These are phyloP conservation scores for Dothiorella sarmentorum DNA, from an alignment of 2,329 filamentous ascomycete species.

Conservation along the genomic window DNA sequence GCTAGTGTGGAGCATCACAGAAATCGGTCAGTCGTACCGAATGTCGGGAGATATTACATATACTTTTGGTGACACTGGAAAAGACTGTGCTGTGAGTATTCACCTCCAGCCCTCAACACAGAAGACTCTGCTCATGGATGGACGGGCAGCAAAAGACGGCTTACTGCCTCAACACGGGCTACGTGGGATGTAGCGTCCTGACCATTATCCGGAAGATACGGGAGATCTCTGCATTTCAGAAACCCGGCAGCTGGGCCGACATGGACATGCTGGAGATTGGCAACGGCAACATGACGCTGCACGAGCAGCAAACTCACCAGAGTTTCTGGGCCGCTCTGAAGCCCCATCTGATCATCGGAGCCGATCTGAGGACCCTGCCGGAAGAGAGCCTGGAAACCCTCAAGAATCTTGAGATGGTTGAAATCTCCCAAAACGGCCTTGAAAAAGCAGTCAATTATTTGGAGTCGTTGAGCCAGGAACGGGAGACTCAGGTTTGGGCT, in stretches of 20 bases:
- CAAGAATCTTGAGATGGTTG: constrained; percentile 39
- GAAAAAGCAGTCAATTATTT: neutral
- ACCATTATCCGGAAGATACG: constrained; percentile 36
- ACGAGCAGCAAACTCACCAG: constrained; percentile 51
- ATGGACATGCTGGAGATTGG: constrained; percentile 42
- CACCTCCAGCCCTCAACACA: constrained; percentile 14
- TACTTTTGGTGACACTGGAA: neutral
- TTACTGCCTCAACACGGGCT: constrained; percentile 32
- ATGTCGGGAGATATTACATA: constrained; percentile 29
- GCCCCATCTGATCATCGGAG: constrained; percentile 50
- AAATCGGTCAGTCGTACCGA: constrained; percentile 24
- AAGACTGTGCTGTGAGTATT: neutral
- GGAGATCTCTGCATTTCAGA: constrained; percentile 32
- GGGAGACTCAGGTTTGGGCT: neutral
- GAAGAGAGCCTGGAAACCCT: constrained; percentile 43
- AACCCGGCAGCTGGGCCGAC: constrained; percentile 23
- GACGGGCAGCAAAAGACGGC: constrained; percentile 30
- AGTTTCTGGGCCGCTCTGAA: constrained; percentile 53
- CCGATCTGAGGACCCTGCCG: constrained; percentile 27
- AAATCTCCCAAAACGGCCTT: constrained; percentile 46
- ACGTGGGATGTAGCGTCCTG: constrained; percentile 23
- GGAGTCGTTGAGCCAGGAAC: neutral
- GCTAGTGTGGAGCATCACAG: neutral
- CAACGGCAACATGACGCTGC: constrained; percentile 46
- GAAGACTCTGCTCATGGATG: constrained; percentile 17